phyloP scores from a whole-genome alignment of 2,329 filamentous ascomycete genomes.

The Trichoderma sp. region DNA sequence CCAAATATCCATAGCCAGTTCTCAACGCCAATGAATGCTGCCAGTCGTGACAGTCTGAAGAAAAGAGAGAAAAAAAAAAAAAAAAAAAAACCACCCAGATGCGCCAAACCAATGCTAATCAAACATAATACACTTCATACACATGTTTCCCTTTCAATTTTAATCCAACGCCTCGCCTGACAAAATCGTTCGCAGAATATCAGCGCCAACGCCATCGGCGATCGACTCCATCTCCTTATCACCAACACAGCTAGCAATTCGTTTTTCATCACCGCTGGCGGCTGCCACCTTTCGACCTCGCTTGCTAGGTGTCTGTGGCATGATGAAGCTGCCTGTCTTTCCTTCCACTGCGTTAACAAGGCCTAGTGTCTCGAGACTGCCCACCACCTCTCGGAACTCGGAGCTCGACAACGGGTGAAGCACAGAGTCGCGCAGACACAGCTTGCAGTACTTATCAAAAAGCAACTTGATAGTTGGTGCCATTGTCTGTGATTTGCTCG shows the following conservation, averaged over 20 bases:
- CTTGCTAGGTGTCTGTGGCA: conserved; percentile 70
- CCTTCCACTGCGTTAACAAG: conserved; percentile 71
- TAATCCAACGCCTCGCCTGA: conserved; percentile 62
- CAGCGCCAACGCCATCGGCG: conserved; percentile 62
- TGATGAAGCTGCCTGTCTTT: conserved; percentile 67
- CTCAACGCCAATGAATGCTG: conserved; percentile 21
- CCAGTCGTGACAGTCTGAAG: not conserved
- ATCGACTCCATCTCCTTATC: conserved; percentile 75
- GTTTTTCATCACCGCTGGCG: conserved; percentile 68
- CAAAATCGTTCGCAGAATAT: conserved; percentile 64
- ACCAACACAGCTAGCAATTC: conserved; percentile 76
- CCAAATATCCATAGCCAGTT: not conserved
- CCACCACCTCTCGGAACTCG: conserved; percentile 91
- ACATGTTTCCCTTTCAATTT: not conserved
- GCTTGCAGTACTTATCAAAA: conserved; percentile 77
- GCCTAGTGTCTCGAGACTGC: conserved; percentile 84
- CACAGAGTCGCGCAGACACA: conserved; percentile 86
- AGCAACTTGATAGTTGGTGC: conserved; percentile 82
- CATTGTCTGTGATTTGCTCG: conserved; percentile 60
- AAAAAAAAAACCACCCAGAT: not conserved
- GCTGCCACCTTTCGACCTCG: conserved; percentile 60
- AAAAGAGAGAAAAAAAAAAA: not conserved
- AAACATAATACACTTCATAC: conserved; percentile 22
- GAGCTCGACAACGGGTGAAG: conserved; percentile 86
- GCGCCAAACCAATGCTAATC: conserved; percentile 23